phyloP scores from a whole-genome alignment of 1,284 basidiomycete species.

The Xerocomus amazonicus region DNA sequence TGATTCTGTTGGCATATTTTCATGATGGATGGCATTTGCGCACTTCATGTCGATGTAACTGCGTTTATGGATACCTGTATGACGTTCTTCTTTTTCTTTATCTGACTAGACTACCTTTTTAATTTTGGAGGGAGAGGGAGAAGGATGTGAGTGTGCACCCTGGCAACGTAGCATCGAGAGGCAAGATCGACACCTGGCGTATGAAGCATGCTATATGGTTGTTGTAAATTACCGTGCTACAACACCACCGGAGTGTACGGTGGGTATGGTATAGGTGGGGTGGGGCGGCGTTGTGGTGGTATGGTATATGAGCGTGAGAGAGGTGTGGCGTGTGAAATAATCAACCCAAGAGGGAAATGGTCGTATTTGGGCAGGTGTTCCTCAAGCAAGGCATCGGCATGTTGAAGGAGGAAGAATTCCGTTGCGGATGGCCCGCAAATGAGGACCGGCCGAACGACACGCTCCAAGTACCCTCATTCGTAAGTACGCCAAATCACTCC shows the following conservation, averaged over 20 bases:
- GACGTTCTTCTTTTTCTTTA: too few species aligned
- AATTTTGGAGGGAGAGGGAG: too few species aligned
- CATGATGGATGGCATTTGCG: not conserved
- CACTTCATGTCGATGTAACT: slow-evolving; percentile 1
- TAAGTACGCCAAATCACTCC: slow-evolving; percentile 24
- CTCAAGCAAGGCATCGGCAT: too few species aligned
- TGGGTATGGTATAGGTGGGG: slow-evolving; percentile 30
- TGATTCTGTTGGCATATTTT: slow-evolving; percentile 13
- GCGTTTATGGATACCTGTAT: not conserved
- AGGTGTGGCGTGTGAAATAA: slow-evolving; percentile 20
- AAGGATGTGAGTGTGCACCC: too few species aligned
- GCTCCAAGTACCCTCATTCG: slow-evolving; percentile 20
- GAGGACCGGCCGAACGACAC: slow-evolving; percentile 25
- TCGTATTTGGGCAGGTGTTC: too few species aligned
- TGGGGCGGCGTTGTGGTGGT: not conserved
- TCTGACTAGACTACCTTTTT: too few species aligned
- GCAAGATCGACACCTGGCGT: too few species aligned
- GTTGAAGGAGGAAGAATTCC: slow-evolving; percentile 19
- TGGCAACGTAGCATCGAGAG: too few species aligned
- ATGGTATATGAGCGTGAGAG: slow-evolving; percentile 27
- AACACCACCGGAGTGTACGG: too few species aligned
- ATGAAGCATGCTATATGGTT: not conserved
- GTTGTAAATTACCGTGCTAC: slow-evolving; percentile 22
- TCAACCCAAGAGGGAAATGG: slow-evolving; percentile 16
- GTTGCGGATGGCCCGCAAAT: slow-evolving; percentile 22